Percentiles rank a stretch among this genome's conserved stretches.
Evolutionary conservation across 805 yeast genomes (phyloP).

Genomic region (Pichia nanzhaoensis): DNA sequence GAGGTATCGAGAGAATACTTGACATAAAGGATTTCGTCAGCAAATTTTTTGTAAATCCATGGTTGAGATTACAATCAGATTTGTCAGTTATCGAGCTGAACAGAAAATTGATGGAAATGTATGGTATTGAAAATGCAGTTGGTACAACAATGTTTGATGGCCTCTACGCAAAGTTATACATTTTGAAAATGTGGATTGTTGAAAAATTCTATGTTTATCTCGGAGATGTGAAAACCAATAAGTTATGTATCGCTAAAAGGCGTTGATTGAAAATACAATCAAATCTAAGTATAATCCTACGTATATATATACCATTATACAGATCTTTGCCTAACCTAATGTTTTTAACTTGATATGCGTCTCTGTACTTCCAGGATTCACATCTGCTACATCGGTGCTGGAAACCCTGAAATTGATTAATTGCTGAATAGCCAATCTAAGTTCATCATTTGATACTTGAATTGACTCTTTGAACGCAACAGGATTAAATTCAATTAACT

Average conservation of each 20-base stretch:
- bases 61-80: constrained; percentile 14
- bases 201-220: background rate
- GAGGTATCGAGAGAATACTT: constrained; percentile 34
- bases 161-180: constrained; percentile 1
- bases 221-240: constrained; percentile 9
- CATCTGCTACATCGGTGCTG: background rate
- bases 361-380: constrained; percentile 7
- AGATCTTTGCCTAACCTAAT: constrained; percentile 30
- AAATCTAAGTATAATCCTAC: background rate
- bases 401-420: constrained; percentile 33
- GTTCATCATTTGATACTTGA: constrained; percentile 32
- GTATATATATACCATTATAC: background rate
- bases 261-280: background rate
- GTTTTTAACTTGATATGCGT: constrained; percentile 46
- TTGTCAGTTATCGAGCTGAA: constrained; percentile 14
- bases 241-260: constrained; percentile 14
- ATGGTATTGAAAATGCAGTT: constrained; percentile 11
- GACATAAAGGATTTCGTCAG: constrained; percentile 1
- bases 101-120: constrained; percentile 17
- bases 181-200: background rate
- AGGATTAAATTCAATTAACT: constrained; percentile 39
- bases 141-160: constrained; percentile 13
- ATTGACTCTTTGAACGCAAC: constrained; percentile 44
- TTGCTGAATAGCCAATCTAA: constrained; percentile 36
- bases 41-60: constrained; percentile 7